Percentiles rank a stretch among this genome's conserved stretches.
Evolutionary conservation across 2,329 filamentous ascomycete genomes (phyloP).

Genomic region (Coniochaeta ligniaria): DNA sequence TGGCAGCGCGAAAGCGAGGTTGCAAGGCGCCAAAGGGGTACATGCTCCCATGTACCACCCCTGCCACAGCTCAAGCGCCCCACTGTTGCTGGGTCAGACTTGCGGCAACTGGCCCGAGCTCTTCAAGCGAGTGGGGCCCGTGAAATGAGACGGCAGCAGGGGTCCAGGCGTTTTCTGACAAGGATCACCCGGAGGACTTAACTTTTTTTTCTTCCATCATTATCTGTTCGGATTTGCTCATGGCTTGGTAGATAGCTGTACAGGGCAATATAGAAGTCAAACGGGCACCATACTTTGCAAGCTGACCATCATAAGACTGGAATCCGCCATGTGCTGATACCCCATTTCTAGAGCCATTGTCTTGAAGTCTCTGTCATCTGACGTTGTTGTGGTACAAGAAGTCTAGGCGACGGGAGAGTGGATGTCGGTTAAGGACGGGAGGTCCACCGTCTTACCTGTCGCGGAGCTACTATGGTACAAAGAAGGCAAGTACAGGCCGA

Average conservation of each 20-base stretch:
- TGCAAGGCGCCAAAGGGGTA: slow-evolving; percentile 1
- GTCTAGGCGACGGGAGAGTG: background rate
- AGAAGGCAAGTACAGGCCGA: background rate
- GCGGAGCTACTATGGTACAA: background rate
- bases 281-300: no score
- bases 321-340: background rate
- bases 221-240: no score
- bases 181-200: background rate
- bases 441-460: background rate
- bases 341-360: background rate
- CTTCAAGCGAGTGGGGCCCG: background rate
- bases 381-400: background rate
- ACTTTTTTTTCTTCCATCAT: background rate
- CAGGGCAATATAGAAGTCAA: background rate
- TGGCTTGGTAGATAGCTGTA: no score
- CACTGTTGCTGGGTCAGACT: slow-evolving; percentile 1
- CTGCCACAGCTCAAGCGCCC: background rate
- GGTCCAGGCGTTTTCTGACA: slow-evolving; percentile 2
- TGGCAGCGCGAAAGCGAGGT: slow-evolving; percentile 1
- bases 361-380: background rate
- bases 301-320: background rate
- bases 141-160: slow-evolving; percentile 1
- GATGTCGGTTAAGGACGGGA: background rate
- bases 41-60: background rate
- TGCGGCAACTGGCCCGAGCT: background rate